Percentiles rank a stretch among this genome's conserved stretches.
Evolutionary conservation across 208 protist species (phyloP).

Genomic region (Trypanosomatidae sp.): DNA sequence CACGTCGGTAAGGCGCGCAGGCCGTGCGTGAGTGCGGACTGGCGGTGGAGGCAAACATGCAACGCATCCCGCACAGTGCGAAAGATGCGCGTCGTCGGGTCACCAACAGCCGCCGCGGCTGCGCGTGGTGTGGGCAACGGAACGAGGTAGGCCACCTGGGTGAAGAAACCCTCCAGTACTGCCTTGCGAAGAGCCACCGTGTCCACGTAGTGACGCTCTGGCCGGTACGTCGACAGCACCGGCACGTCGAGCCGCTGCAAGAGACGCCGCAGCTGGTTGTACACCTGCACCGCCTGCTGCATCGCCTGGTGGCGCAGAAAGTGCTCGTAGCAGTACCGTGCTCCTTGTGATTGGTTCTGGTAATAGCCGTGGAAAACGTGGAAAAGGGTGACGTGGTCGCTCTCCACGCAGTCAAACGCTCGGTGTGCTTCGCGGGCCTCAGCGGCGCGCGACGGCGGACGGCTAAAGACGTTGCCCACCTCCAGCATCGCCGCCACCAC

Average conservation of each 20-base stretch:
- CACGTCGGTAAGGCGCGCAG: constrained; percentile 40
- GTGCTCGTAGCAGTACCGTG: constrained; percentile 67
- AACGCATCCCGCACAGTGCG: constrained; percentile 66
- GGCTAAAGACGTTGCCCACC: constrained; percentile 61
- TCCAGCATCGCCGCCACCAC: constrained; percentile 91
- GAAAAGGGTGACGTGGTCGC: constrained; percentile 85
- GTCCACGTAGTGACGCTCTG: constrained; percentile 45
- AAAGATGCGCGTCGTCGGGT: constrained; percentile 31
- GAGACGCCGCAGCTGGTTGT: constrained; percentile 64
- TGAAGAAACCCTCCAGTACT: constrained; percentile 86
- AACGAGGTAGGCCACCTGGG: constrained; percentile 64
- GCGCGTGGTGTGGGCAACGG: not conserved
- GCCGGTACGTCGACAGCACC: constrained; percentile 60
- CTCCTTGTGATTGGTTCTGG: constrained; percentile 20
- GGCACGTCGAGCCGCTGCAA: constrained; percentile 49
- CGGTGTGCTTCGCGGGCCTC: constrained; percentile 53
- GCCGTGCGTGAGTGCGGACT: constrained; percentile 42
- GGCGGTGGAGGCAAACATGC: constrained; percentile 41
- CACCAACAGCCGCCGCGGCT: not conserved
- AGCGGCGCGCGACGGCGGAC: constrained; percentile 26
- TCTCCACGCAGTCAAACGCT: constrained; percentile 48
- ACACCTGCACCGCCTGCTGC: constrained; percentile 71
- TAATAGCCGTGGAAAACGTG: constrained; percentile 79
- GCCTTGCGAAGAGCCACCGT: constrained; percentile 73
- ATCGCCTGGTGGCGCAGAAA: constrained; percentile 69